Percentiles rank a stretch among this genome's conserved stretches.
Conservation (phyloP, 2,329 filamentous ascomycete genomes). For the Pestalotiopsis fici region DNA sequence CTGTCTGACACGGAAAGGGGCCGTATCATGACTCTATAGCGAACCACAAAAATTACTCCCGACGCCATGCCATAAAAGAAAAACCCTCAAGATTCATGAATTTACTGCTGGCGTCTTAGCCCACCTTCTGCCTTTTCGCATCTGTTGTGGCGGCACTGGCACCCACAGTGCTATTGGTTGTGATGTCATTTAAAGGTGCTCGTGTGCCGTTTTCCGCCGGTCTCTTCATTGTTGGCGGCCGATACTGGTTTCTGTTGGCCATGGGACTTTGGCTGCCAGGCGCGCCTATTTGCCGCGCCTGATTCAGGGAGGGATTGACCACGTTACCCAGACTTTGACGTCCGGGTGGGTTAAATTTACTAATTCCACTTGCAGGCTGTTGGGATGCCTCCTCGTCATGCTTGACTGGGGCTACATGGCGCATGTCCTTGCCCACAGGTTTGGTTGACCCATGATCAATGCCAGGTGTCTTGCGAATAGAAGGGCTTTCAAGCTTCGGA, state of each 20-base stretch:
- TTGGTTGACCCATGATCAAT: constrained; percentile 80
- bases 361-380: constrained; percentile 11
- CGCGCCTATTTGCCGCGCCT: constrained; percentile 59
- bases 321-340: constrained; percentile 38
- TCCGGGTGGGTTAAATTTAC: constrained; percentile 13
- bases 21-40: background rate
- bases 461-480: constrained; percentile 85
- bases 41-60: background rate
- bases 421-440: constrained; percentile 62
- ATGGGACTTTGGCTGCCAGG: constrained; percentile 58
- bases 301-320: constrained; percentile 55
- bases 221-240: constrained; percentile 60
- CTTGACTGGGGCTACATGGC: constrained; percentile 48
- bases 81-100: background rate
- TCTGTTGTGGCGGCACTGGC: constrained; percentile 36
- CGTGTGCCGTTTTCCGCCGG: constrained; percentile 35
- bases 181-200: constrained; percentile 51
- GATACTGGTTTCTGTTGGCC: constrained; percentile 59
- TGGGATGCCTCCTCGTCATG: constrained; percentile 30
- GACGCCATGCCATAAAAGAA: constrained; percentile 2
- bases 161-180: constrained; percentile 39
- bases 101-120: constrained; percentile 19
- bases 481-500: constrained; percentile 76
- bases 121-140: constrained; percentile 53
- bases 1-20: background rate